Base-by-base conservation (phyloP, 2,329 filamentous ascomycete species). In the Xylaria sp. region DNA sequence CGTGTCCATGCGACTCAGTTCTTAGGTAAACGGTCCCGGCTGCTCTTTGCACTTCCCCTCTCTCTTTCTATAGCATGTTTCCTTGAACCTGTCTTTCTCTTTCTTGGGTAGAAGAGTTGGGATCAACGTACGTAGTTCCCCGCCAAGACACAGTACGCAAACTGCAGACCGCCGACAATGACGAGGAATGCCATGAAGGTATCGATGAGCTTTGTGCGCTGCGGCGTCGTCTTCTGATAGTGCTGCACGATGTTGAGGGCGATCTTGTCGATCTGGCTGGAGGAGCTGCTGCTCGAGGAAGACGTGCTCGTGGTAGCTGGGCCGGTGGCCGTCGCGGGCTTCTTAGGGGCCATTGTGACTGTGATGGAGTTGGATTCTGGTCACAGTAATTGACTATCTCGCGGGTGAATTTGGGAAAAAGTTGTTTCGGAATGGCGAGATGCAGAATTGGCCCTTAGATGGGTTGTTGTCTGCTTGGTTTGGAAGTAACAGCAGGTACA, bases 171-270 rank as follows among this genome's bases (percentile, higher is more conserved):
- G 57, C 94, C 96, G 4, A 97, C 92, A 1, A 90, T 85, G 25
- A 96, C 89, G 66, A 99, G 83, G 79, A 97, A 99, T 3, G 81
- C 88, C 87, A 99, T 90, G 80, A 99, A 99, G 39, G 87, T 87
- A 79, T 99, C 96, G 69, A 98, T 87, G 68, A 99, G 87, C 86
- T 97, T 96, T 54, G 91, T 95, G 69, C 95, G 89, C 85, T 97
- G 94, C 53, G 95, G 90, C 50, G 96, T 99, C 73, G 89, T 86
- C 72, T 90, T 83, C 62, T 90, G 79, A 81, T 99, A 99, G 80
- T 93, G 89, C 73, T 89, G 83, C 86, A 90, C 91, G 73, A 97
- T 85, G 76, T 89, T 89, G 63, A 85, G 74, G 49, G 90, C 82
- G 71, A 96, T 92, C 74, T 90, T 84, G 76, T 84, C 77, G 81